Percentiles rank a stretch among this genome's conserved stretches.
Evolutionary conservation across 176 grass and related monocot genomes (phyloP).

Genomic region (Avena insularis): DNA sequence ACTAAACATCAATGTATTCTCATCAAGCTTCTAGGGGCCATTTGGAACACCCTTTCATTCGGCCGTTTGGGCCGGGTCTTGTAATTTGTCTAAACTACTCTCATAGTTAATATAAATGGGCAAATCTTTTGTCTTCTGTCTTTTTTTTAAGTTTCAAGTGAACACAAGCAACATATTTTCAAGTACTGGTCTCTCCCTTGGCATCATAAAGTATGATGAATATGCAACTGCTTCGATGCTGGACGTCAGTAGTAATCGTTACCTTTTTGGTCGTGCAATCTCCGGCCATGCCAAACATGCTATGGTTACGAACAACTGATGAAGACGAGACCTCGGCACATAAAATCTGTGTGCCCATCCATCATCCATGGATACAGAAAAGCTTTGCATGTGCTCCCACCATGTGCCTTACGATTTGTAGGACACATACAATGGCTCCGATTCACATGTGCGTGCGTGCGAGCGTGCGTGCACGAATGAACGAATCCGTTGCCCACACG

Average conservation of each 20-base stretch:
- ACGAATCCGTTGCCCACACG: neutral
- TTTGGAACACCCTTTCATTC: neutral
- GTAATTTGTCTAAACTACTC: too few relatives aligned
- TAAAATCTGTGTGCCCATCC: neutral
- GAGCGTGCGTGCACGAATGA: neutral
- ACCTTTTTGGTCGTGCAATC: neutral
- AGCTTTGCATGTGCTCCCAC: neutral
- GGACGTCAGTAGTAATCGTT: neutral
- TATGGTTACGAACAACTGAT: neutral
- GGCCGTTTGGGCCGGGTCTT: too few relatives aligned
- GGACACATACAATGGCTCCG: neutral
- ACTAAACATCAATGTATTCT: too few relatives aligned
- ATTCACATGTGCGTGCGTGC: neutral
- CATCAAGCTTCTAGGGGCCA: too few relatives aligned
- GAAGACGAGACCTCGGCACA: neutral
- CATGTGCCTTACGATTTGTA: neutral
- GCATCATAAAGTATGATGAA: neutral
- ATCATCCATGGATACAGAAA: neutral
- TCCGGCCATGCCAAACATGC: neutral
- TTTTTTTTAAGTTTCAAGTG: too few relatives aligned
- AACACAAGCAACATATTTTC: neutral
- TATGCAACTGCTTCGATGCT: neutral
- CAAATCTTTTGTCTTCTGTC: too few relatives aligned
- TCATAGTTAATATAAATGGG: too few relatives aligned
- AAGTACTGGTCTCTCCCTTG: neutral